Conservation (phyloP, 257 asterid species). For the Solanum microdontum region DNA sequence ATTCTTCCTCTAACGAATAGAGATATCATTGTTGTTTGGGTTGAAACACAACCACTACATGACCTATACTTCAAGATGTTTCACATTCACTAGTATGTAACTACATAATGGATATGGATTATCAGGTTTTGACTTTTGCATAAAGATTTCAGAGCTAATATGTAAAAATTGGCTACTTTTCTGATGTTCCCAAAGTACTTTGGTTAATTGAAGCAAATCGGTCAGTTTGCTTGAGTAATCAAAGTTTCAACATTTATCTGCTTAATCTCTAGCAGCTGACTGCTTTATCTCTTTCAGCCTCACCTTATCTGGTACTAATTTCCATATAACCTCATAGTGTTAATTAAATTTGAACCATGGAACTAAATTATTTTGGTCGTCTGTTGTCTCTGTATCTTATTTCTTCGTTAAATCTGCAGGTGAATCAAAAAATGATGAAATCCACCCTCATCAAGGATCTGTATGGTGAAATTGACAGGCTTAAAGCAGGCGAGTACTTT, state of each 20-base stretch:
- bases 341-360: background rate
- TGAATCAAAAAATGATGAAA: slow-evolving; percentile 67
- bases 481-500: background rate
- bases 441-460: background rate
- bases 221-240: background rate
- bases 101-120: background rate
- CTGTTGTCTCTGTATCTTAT: background rate
- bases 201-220: background rate
- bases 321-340: background rate
- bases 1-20: background rate
- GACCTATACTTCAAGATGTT: background rate
- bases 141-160: background rate
- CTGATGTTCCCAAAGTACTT: background rate
- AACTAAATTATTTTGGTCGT: background rate
- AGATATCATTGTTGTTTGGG: background rate
- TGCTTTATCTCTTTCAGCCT: background rate
- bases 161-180: background rate
- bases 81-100: background rate
- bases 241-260: background rate
- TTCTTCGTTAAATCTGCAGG: slow-evolving; percentile 23
- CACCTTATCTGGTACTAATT: background rate
- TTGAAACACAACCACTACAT: background rate
- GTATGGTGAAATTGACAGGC: background rate
- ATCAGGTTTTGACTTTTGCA: background rate
- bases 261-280: background rate